Evolutionary conservation across 495 filamentous ascomycete species (phyloP).

Genomic region (Hypoxylon subgilvum): DNA sequence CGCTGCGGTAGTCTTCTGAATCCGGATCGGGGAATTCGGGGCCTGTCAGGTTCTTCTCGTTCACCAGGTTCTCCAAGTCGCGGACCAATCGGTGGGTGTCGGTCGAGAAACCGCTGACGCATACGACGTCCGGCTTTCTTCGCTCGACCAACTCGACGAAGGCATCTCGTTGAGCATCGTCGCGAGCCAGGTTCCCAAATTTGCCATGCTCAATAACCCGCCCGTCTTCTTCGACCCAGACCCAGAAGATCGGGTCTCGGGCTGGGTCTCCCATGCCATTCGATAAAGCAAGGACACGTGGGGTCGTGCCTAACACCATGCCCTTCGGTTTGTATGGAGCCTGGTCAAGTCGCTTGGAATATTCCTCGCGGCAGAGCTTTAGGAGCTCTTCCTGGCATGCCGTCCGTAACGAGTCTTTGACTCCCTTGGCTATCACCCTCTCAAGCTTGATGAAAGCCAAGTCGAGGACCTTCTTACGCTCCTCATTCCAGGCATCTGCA

Average conservation of each 20-base stretch:
- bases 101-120: slow-evolving; percentile 85
- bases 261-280: slow-evolving; percentile 78
- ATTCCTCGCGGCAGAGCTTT: slow-evolving; percentile 80
- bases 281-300: slow-evolving; percentile 83
- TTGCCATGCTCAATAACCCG: slow-evolving; percentile 86
- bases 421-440: slow-evolving; percentile 79
- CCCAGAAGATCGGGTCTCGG: slow-evolving; percentile 83
- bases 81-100: slow-evolving; percentile 85
- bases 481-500: slow-evolving; percentile 91
- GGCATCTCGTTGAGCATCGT: slow-evolving; percentile 66
- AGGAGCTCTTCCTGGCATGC: slow-evolving; percentile 90
- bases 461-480: slow-evolving; percentile 82
- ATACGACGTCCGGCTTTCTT: slow-evolving; percentile 86
- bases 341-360: slow-evolving; percentile 87
- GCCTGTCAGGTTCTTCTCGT: slow-evolving; percentile 73
- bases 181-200: slow-evolving; percentile 76
- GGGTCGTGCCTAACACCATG: slow-evolving; percentile 85
- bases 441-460: slow-evolving; percentile 82
- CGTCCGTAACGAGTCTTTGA: slow-evolving; percentile 89
- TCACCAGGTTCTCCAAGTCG: slow-evolving; percentile 75
- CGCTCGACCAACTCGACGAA: slow-evolving; percentile 77
- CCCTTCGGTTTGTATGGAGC: slow-evolving; percentile 94
- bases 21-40: slow-evolving; percentile 71
- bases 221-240: slow-evolving; percentile 91
- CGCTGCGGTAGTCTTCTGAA: slow-evolving; percentile 67